Conservation (phyloP, 768 basidiomycete genomes). For the Boletus tylopilopsis region DNA sequence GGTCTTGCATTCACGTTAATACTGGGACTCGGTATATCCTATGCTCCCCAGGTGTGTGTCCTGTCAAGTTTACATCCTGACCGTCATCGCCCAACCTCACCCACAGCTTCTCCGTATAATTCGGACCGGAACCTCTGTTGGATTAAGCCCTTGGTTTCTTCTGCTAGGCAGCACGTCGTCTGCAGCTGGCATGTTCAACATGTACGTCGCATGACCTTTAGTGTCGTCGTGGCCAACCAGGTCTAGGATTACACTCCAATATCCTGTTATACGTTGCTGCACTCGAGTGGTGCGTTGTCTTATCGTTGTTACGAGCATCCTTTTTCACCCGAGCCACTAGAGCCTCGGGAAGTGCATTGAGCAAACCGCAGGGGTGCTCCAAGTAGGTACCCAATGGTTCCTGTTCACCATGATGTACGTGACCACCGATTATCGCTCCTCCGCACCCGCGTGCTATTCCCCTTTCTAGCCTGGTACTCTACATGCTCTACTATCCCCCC, state of each 20-base stretch:
- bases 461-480: constrained; percentile 72
- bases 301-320: not conserved
- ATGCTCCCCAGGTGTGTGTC: constrained; percentile 68
- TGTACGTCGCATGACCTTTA: constrained; percentile 40
- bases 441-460: not conserved
- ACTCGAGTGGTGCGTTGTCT: constrained; percentile 56
- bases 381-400: constrained; percentile 80
- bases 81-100: not conserved
- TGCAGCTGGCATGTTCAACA: constrained; percentile 80
- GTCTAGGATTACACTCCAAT: constrained; percentile 78
- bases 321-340: constrained; percentile 36
- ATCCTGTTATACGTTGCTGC: constrained; percentile 81
- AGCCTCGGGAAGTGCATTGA: constrained; percentile 70
- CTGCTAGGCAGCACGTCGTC: constrained; percentile 84
- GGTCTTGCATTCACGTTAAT: constrained; percentile 63
- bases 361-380: constrained; percentile 75
- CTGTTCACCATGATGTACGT: constrained; percentile 82
- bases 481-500: constrained; percentile 87
- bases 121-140: constrained; percentile 71
- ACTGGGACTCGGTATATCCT: constrained; percentile 77
- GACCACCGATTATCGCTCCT: not conserved
- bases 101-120: constrained; percentile 78
- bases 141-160: constrained; percentile 89
- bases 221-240: not conserved
- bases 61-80: not conserved